Evolutionary conservation across 345 rosid species (phyloP).

Genomic region (Salix arbutifolia): DNA sequence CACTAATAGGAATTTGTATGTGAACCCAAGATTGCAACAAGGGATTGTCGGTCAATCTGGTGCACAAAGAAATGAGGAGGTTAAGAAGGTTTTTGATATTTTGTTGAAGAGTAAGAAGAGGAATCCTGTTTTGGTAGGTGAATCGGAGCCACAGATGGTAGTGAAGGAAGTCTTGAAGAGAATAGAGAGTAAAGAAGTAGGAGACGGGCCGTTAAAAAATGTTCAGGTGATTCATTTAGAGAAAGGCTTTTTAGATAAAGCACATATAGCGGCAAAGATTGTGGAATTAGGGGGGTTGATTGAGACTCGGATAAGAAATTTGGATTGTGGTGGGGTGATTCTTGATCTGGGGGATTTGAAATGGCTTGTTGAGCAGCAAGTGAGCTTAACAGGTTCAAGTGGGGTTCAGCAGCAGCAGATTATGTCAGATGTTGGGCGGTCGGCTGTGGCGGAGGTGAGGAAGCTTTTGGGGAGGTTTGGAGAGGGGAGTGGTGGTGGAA

Average conservation of each 20-base stretch:
- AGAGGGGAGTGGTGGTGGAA: slow-evolving; percentile 32
- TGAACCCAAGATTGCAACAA: slow-evolving; percentile 79
- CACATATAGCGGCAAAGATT: slow-evolving; percentile 41
- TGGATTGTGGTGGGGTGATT: slow-evolving; percentile 54
- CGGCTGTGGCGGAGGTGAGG: slow-evolving; percentile 58
- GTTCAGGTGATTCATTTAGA: slow-evolving; percentile 59
- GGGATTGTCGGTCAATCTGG: slow-evolving; percentile 29
- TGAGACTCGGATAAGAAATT: slow-evolving; percentile 44
- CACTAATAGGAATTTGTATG: slow-evolving; percentile 53
- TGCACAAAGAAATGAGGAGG: slow-evolving; percentile 58
- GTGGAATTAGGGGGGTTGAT: slow-evolving; percentile 52
- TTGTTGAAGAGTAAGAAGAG: slow-evolving; percentile 56
- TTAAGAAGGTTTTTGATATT: slow-evolving; percentile 59
- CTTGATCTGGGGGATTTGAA: slow-evolving; percentile 88
- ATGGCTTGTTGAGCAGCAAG: slow-evolving; percentile 74
- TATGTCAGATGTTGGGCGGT: slow-evolving; percentile 41
- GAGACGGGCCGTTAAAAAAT: slow-evolving; percentile 52
- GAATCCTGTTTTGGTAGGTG: slow-evolving; percentile 92
- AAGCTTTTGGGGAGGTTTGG: slow-evolving; percentile 49
- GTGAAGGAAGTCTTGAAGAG: slow-evolving; percentile 60
- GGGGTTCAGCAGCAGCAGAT: slow-evolving; percentile 31
- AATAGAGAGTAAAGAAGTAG: slow-evolving; percentile 59
- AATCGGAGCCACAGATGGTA: slow-evolving; percentile 63
- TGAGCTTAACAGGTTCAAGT: slow-evolving; percentile 7
- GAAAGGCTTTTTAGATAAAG: slow-evolving; percentile 52